phyloP scores from a whole-genome alignment of 1,284 basidiomycete genomes.

The Irpex sp. region DNA sequence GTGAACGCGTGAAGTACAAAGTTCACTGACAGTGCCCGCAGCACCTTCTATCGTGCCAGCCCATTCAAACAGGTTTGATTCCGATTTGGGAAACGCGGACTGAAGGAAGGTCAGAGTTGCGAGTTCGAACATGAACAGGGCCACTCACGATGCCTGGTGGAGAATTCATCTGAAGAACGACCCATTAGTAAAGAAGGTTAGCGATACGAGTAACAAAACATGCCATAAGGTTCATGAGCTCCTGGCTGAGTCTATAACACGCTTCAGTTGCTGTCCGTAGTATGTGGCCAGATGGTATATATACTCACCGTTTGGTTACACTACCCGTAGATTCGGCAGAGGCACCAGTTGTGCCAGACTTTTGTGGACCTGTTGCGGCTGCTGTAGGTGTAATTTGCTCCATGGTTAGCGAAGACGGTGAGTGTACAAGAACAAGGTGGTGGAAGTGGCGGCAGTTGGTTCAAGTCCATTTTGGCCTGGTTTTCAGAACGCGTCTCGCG shows the following conservation, averaged over 20 bases:
- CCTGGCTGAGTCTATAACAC: conserved; percentile 58
- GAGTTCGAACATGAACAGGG: not conserved
- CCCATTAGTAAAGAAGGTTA: conserved; percentile 3
- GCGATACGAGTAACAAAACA: conserved; percentile 21
- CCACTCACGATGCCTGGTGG: conserved; percentile 74
- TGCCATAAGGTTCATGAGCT: conserved; percentile 85
- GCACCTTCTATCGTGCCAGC: conserved; percentile 80
- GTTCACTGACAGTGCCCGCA: conserved; percentile 56
- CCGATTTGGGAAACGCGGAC: conserved; percentile 83
- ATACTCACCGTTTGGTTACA: conserved; percentile 70
- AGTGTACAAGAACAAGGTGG: conserved; percentile 11
- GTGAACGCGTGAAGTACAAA: not conserved
- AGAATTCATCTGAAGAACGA: conserved; percentile 65
- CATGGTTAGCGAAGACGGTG: conserved; percentile 35
- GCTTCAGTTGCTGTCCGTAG: not conserved
- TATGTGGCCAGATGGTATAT: not conserved
- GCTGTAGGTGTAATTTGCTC: conserved; percentile 70
- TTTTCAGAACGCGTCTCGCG: conserved; percentile 6
- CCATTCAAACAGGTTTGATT: conserved; percentile 83
- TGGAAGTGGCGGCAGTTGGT: not conserved
- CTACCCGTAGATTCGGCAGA: conserved; percentile 61
- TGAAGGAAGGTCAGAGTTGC: conserved; percentile 25
- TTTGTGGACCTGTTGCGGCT: conserved; percentile 50
- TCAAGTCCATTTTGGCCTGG: conserved; percentile 5
- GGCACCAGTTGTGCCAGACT: conserved; percentile 49